Conservation (phyloP, 495 filamentous ascomycete species). For the Durotheca rogersii region DNA sequence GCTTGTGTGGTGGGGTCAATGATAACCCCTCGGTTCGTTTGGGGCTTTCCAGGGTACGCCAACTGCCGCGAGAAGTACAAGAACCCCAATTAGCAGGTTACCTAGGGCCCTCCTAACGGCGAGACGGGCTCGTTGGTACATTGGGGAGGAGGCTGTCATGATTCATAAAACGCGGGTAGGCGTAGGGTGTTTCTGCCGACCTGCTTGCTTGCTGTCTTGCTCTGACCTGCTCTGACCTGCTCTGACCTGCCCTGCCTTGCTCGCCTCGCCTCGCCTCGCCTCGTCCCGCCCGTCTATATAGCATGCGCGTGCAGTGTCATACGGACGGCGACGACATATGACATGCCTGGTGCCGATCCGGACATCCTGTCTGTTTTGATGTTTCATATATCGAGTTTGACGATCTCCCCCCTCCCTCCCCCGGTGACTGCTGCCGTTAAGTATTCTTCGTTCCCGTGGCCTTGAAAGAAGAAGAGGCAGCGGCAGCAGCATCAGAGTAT, state of each 20-base stretch:
- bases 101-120: conserved; percentile 15
- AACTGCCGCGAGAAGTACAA: conserved; percentile 27
- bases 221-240: too few species aligned
- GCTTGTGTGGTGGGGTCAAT: conserved; percentile 27
- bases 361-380: conserved; percentile 8
- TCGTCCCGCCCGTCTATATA: neutral
- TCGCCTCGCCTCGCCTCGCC: neutral
- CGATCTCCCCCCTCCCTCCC: conserved; percentile 12
- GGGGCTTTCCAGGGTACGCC: conserved; percentile 13
- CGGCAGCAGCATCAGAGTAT: too few species aligned
- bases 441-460: conserved; percentile 13
- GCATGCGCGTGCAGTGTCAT: conserved; percentile 9
- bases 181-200: neutral
- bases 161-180: neutral
- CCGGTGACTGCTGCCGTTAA: conserved; percentile 14
- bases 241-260: too few species aligned
- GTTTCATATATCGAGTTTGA: conserved; percentile 3
- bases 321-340: conserved; percentile 20
- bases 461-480: conserved; percentile 4
- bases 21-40: conserved; percentile 18
- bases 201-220: too few species aligned
- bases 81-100: conserved; percentile 11
- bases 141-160: conserved; percentile 8
- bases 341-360: conserved; percentile 5
- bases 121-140: conserved; percentile 27